Conservation (phyloP, 805 yeast species). For the Maudiozyma barnettii region DNA sequence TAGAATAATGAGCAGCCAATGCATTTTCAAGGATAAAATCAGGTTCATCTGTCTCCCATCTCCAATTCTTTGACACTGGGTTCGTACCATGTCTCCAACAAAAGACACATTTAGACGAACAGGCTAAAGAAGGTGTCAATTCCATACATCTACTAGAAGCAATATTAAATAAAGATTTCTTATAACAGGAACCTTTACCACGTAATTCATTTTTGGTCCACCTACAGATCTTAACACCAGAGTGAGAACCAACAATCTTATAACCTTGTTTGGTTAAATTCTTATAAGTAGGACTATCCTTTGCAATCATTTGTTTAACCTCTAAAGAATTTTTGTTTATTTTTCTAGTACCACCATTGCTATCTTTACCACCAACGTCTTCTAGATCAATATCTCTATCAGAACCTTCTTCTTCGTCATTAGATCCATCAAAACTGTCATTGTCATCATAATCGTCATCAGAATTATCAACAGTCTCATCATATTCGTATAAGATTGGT, state of each 20-base stretch:
- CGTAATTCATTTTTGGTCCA: slow-evolving; percentile 94
- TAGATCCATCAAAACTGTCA: slow-evolving; percentile 39
- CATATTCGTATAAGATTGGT: slow-evolving; percentile 52
- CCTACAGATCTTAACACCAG: slow-evolving; percentile 90
- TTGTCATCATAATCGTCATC: slow-evolving; percentile 30
- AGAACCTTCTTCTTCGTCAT: slow-evolving; percentile 21
- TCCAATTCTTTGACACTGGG: slow-evolving; percentile 92
- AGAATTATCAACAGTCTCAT: slow-evolving; percentile 49
- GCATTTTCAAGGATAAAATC: slow-evolving; percentile 80
- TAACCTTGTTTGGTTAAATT: slow-evolving; percentile 89
- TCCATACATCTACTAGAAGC: slow-evolving; percentile 91
- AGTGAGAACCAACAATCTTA: slow-evolving; percentile 85
- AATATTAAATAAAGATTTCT: slow-evolving; percentile 86
- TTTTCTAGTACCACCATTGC: neutral
- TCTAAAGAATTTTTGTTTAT: slow-evolving; percentile 19
- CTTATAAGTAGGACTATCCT: slow-evolving; percentile 79
- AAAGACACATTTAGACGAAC: slow-evolving; percentile 91
- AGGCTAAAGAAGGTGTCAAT: slow-evolving; percentile 85
- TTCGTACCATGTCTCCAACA: slow-evolving; percentile 98
- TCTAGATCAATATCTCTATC: slow-evolving; percentile 54
- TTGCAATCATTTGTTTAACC: slow-evolving; percentile 78
- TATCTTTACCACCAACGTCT: slow-evolving; percentile 57
- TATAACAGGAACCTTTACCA: slow-evolving; percentile 91
- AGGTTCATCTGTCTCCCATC: slow-evolving; percentile 93
- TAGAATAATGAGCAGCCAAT: slow-evolving; percentile 76